These are phyloP conservation scores for Penicillium daleae DNA, from an alignment of 495 filamentous ascomycete genomes.

Conservation along the genomic window DNA sequence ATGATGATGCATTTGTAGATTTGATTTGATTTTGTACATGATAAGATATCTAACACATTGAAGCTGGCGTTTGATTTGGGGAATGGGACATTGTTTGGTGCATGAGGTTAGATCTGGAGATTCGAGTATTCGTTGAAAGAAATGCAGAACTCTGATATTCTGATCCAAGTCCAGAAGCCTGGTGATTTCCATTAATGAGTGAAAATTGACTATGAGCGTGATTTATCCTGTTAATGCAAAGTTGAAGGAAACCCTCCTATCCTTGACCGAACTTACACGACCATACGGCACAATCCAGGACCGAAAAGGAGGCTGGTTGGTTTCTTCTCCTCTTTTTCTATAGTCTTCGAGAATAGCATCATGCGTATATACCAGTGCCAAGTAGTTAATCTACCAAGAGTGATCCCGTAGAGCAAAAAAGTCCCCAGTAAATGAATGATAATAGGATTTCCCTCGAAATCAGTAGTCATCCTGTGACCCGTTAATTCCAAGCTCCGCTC, in stretches of 20 bases:
- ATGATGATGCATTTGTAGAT: background rate
- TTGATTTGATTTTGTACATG: constrained; percentile 3
- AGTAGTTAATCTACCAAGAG: no score
- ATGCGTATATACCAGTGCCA: no score
- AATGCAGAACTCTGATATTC: background rate
- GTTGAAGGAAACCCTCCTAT: background rate
- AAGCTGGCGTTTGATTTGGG: constrained; percentile 2
- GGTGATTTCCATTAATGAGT: background rate
- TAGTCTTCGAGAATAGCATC: no score
- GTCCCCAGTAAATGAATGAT: no score
- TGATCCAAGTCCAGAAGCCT: no score
- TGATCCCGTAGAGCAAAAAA: no score
- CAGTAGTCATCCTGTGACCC: no score
- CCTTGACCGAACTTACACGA: background rate
- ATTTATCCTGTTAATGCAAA: background rate
- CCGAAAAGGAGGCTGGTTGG: background rate
- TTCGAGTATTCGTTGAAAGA: background rate
- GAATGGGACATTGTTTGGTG: background rate
- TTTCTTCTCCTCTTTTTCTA: no score
- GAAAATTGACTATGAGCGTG: background rate
- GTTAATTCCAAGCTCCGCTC: background rate
- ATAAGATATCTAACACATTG: background rate
- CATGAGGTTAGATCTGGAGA: background rate
- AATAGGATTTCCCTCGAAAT: background rate
- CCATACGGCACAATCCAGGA: background rate